Evolutionary conservation across 2,329 filamentous ascomycete genomes (phyloP), one percentile per base, ranked within the genome.

Genomic region (Graphiopsis chlorocephala): DNA sequence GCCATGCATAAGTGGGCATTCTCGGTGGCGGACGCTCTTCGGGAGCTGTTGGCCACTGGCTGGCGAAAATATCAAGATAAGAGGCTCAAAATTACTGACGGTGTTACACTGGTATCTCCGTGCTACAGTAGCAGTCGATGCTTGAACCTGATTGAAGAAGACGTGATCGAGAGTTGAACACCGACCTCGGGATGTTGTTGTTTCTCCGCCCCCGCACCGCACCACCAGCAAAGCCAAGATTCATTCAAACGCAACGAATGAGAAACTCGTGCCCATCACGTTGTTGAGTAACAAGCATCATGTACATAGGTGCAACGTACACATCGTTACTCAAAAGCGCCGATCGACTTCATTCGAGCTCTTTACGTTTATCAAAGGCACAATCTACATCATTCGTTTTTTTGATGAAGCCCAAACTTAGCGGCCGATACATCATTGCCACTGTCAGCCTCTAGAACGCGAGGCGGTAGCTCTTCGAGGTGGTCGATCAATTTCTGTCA

Each of bases 1-100:
- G 59, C 59, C 59, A 62, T 62, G 48, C 59, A 53, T 53, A 50
- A 23, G 31, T 53, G 47, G 47, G 25, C 47, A 53, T 53, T 10
- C 35, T 35, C 47, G 47, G 59, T 38, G 48, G 23, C 31, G 33
- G 59, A 62, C 33, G 59, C 23, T 61, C 45, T 33, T 35, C 45
- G 58, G 45, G 8, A 10, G 38, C n/a, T 23, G n/a, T 3, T 8
- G 38, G 38, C 38, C 17, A 20, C n/a, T 45, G n/a, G 14, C 20
- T 45, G n/a, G 23, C n/a, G 38, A 45, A n/a, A 23, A 45, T 3
- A 20, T 2, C 38, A 0, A 45, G n/a, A 45, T 45, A 20, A 45
- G n/a, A 45, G 15, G 38, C 38, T 45, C 23, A 10, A n/a, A 20
- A 20, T 20, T 12, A 20, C n/a, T 20, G n/a, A 20, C 23, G 38